These are phyloP conservation scores for Diaporthe australafricana DNA, from an alignment of 2,329 filamentous ascomycete genomes.

Conservation along the genomic window DNA sequence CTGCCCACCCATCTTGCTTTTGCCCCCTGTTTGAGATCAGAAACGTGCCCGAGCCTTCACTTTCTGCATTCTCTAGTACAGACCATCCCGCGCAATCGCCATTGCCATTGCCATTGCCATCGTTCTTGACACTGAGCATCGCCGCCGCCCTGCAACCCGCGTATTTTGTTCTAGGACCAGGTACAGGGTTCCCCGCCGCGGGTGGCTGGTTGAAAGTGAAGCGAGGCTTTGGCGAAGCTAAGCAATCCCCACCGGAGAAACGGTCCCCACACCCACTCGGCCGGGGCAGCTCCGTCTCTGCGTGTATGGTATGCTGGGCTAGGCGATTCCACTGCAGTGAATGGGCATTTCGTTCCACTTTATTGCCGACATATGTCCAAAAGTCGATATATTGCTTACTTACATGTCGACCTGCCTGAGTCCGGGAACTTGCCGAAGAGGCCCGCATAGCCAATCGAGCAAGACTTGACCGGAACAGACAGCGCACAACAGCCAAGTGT, in stretches of 20 bases:
- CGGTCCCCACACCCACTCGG: conserved; percentile 21
- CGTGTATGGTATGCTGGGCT: not conserved
- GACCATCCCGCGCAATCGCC: not conserved
- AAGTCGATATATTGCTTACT: conserved; percentile 26
- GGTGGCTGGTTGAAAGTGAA: conserved; percentile 6
- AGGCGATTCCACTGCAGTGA: not conserved
- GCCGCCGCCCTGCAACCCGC: not conserved
- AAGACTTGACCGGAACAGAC: not conserved
- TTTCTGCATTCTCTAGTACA: not conserved
- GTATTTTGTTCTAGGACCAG: not conserved
- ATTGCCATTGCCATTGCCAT: not conserved
- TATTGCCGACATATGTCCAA: not conserved
- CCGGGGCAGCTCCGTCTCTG: conserved; percentile 23
- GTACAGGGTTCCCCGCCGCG: conserved; percentile 4
- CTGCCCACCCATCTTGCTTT: conserved; percentile 15
- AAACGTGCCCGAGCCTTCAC: conserved; percentile 18
- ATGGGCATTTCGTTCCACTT: conserved; percentile 20
- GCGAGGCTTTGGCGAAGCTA: not conserved
- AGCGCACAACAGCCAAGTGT: not conserved
- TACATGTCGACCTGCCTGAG: not conserved
- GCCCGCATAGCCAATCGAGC: not conserved
- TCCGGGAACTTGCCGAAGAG: conserved; percentile 9
- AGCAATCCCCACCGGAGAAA: conserved; percentile 15
- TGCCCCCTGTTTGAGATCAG: conserved; percentile 26
- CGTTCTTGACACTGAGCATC: not conserved